Percentiles rank a stretch among this genome's conserved stretches.
These are phyloP conservation scores for Kitagawia praeruptora DNA, from an alignment of 129 eudicot genomes.

Conservation along the genomic window DNA sequence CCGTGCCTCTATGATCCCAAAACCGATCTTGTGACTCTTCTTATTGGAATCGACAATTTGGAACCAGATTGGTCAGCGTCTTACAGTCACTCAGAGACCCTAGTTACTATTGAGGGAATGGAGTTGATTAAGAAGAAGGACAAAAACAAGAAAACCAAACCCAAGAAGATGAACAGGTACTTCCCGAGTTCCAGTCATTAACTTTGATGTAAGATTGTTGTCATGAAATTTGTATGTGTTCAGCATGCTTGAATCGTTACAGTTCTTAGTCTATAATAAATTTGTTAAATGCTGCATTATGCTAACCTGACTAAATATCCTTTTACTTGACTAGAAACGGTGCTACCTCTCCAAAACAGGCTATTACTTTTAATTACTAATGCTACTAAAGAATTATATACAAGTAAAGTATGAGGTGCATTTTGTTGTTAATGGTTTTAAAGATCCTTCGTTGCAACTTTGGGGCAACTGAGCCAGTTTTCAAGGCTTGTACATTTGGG, in stretches of 20 bases:
- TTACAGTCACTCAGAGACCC: neutral
- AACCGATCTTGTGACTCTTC: neutral
- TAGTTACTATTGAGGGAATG: neutral
- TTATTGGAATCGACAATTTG: neutral
- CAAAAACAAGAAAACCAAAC: neutral
- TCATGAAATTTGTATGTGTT: neutral
- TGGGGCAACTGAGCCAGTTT: too few relatives aligned
- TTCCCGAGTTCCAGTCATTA: neutral
- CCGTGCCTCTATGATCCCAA: neutral
- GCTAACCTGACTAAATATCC: neutral
- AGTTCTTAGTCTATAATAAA: too few relatives aligned
- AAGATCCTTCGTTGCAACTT: too few relatives aligned
- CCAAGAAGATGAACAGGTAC: neutral
- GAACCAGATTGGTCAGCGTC: neutral
- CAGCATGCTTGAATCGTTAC: neutral
- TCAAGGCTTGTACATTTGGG: too few relatives aligned
- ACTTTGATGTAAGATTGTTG: neutral
- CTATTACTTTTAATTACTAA: too few relatives aligned
- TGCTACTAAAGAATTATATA: too few relatives aligned
- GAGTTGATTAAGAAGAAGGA: neutral
- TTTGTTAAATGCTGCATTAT: too few relatives aligned
- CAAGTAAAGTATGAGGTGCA: too few relatives aligned
- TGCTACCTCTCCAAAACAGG: too few relatives aligned
- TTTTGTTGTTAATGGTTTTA: too few relatives aligned
- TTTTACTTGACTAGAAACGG: too few relatives aligned